A percentile compares a stretch with the other conserved stretches of the same genome.
phyloP scores from a whole-genome alignment of 352 stramenopile genomes.

The Globisporangium apiculatum region DNA sequence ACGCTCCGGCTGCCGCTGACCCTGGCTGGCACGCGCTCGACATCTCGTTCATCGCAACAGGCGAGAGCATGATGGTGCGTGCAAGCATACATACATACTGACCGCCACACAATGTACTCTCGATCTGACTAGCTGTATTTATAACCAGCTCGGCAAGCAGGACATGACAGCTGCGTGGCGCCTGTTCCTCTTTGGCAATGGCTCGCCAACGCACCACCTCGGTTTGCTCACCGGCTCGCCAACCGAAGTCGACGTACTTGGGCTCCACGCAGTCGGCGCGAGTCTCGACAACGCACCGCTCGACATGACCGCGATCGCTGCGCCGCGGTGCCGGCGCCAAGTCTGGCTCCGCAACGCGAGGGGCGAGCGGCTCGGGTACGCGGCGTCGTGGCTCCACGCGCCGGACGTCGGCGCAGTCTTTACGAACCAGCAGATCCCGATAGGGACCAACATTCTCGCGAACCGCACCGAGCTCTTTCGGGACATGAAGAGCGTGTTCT shows the following conservation, averaged over 20 bases:
- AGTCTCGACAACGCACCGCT: constrained; percentile 30
- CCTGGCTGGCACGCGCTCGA: constrained; percentile 11
- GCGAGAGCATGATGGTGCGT: constrained; percentile 10
- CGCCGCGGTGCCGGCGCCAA: constrained; percentile 61
- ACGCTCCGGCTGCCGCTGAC: neutral
- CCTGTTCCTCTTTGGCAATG: constrained; percentile 80
- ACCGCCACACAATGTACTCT: neutral
- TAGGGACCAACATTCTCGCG: constrained; percentile 76
- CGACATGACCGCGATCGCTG: constrained; percentile 37
- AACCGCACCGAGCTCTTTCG: constrained; percentile 83
- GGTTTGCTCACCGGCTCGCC: constrained; percentile 59
- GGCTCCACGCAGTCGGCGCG: constrained; percentile 39
- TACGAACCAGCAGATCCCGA: constrained; percentile 74
- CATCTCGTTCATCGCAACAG: constrained; percentile 11
- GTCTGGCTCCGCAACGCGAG: constrained; percentile 70
- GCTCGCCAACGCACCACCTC: constrained; percentile 77
- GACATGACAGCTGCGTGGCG: constrained; percentile 69
- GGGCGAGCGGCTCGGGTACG: constrained; percentile 73
- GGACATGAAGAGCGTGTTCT: constrained; percentile 81
- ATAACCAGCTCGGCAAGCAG: constrained; percentile 34
- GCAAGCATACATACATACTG: neutral
- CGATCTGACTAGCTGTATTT: neutral
- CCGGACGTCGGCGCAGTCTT: constrained; percentile 66
- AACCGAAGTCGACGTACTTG: constrained; percentile 78
- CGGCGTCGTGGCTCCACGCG: constrained; percentile 68